Base-by-base conservation (phyloP, 2,329 filamentous ascomycete species). In the Exophiala viscosa region DNA sequence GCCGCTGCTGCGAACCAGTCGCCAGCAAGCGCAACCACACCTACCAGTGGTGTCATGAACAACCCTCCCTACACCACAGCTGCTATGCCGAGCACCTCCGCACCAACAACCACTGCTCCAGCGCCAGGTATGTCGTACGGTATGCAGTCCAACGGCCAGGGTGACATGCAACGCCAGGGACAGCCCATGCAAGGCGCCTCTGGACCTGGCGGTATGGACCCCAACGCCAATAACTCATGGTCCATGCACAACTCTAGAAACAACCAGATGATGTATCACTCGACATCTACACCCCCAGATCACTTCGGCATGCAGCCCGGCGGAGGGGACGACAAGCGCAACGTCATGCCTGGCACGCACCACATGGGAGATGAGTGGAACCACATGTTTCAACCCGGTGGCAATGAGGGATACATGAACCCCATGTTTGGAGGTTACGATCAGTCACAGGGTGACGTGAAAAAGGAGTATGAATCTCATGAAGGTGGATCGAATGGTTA, bases 331-430 rank as follows among this genome's bases (percentile, higher is more conserved):
- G 66, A 66, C 55, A 74, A 73, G 61, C 69, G 70, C 50, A 69
- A 70, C 60, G 66, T 80, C 66, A 87, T 88, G 83, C 74, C 76
- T 45, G 72, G 75, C 64, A 39, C 52, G 39, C 57, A 72, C 77
- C 80, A 73, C 75, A 77, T 68, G 72, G 79, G 75, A 75, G 72
- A 73, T 48, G 86, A 89, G 74, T 90, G 86, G 86, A 80, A 85
- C 66, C 81, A 86, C 69, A 87, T 90, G 83, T 88, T 88, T 76
- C 85, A 85, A 75, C 72, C 84, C 75, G 84, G 83, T 79, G 78
- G 81, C 74, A 81, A 85, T 72, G 76, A 83, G 72, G 76, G 78
- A 71, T 84, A 82, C 73, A 79, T 81, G 76, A 80, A 76, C 73
- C 75, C 75, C 69, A 76, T 79, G 68, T 83, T 81, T 73, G 74